These are phyloP conservation scores for Apiospora sp. DNA, from an alignment of 2,329 filamentous ascomycete species.

Conservation along the genomic window DNA sequence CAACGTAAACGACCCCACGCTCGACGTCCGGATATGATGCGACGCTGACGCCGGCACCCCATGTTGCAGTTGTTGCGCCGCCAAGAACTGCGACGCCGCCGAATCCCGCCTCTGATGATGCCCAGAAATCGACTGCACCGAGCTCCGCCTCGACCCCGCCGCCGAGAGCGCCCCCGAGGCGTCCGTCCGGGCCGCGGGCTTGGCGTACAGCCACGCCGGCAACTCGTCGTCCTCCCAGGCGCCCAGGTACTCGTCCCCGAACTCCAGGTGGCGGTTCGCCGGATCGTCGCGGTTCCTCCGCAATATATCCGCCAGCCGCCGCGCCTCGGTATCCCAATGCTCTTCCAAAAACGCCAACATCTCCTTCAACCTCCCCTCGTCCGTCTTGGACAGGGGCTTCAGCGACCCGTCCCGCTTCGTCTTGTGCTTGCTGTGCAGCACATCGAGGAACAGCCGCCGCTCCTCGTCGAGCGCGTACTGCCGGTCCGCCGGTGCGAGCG, in stretches of 20 bases:
- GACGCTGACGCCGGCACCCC: not conserved
- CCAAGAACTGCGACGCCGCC: not conserved
- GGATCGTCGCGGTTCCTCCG: conserved; percentile 35
- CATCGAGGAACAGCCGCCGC: conserved; percentile 34
- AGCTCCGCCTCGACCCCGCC: not conserved
- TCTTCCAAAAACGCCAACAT: conserved; percentile 36
- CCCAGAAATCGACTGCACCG: not conserved
- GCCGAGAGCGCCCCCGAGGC: not conserved
- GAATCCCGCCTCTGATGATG: not conserved
- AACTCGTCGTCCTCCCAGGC: conserved; percentile 40
- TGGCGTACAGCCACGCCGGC: conserved; percentile 33
- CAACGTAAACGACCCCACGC: not conserved
- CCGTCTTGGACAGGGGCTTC: conserved; percentile 35
- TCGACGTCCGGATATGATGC: conserved; percentile 10
- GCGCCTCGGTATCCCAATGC: conserved; percentile 38
- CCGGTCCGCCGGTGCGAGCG: conserved; percentile 36
- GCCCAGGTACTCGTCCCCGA: conserved; percentile 38
- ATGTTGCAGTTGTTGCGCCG: no score
- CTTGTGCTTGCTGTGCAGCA: conserved; percentile 27
- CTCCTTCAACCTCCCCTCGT: conserved; percentile 37
- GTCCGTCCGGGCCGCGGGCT: not conserved
- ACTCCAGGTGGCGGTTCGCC: conserved; percentile 32
- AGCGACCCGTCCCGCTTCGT: conserved; percentile 29
- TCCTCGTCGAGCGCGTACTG: conserved; percentile 40
- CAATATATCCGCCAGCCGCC: conserved; percentile 34